Percentiles rank a stretch among this genome's conserved stretches.
Conservation (phyloP, 345 rosid species). For the Hypericum androsaemum region DNA sequence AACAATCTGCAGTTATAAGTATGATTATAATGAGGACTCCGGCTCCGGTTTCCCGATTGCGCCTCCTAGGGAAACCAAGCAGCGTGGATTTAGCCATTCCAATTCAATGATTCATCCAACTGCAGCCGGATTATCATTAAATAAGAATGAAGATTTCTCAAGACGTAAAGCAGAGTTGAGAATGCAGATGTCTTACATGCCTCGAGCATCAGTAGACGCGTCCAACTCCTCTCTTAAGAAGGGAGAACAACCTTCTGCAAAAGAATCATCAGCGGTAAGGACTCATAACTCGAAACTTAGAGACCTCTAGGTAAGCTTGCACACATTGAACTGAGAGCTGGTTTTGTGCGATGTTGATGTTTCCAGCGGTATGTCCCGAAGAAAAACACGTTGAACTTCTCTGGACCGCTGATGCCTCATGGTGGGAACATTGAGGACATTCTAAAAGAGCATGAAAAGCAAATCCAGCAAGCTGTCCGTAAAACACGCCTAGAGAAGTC, state of each 20-base stretch:
- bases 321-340: not conserved
- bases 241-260: conserved; percentile 18
- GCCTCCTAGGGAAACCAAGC: conserved; percentile 20
- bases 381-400: conserved; percentile 70
- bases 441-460: conserved; percentile 85
- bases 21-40: conserved; percentile 31
- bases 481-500: conserved; percentile 60
- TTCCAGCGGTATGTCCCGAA: conserved; percentile 49
- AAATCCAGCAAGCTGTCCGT: conserved; percentile 83
- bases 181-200: conserved; percentile 20
- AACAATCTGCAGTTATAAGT: conserved; percentile 28
- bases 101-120: conserved; percentile 47
- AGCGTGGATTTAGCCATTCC: conserved; percentile 23
- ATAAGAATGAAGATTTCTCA: conserved; percentile 19
- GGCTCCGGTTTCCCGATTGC: conserved; percentile 38
- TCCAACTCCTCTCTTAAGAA: conserved; percentile 23
- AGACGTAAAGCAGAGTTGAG: conserved; percentile 26
- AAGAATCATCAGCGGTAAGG: conserved; percentile 33
- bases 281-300: too few species aligned
- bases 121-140: conserved; percentile 19
- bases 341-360: conserved; percentile 9
- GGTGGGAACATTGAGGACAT: conserved; percentile 87
- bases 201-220: conserved; percentile 24
- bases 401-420: conserved; percentile 89
- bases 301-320: too few species aligned